Evolutionary conservation across 2,329 filamentous ascomycete genomes (phyloP), one percentile per base, ranked within the genome.

Genomic region (Alternaria arborescens): DNA sequence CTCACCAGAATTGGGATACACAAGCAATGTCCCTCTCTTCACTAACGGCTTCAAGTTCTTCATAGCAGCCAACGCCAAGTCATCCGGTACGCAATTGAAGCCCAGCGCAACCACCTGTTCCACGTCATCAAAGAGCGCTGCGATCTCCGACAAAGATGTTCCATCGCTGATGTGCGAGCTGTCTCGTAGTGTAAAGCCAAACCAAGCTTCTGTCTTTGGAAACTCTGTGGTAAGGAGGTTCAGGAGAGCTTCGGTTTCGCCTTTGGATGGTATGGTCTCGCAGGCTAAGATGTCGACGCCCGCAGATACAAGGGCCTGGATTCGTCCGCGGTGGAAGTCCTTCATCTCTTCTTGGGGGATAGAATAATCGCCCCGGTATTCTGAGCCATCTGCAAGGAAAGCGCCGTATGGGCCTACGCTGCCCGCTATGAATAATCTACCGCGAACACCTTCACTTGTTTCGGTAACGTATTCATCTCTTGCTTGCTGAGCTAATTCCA

Each of bases 1-100:
- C 67, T 84, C 82, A 3, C 82, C 82, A 4, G 81, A 82, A 52
- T 84, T 84, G 0, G 82, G 81, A 68, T 83, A 84, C 18, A 74
- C 69, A 16, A 80, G 61, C 41, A 82, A 61, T 10, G 77, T 74
- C 11, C 60, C 58, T 50, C 77, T 73, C 28, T 66, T 64, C 20
- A 79, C 77, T 26, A 73, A 48, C 16, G 65, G 58, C 16, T 58
- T 62, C 30, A 83, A 59, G 12, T 66, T 66, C 46, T 71, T 60
- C 40, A 83, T 57, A 5, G 79, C 78, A 12, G 59, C 71, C 1
- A 76, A 58, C 2, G 73, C 79, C 5, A 78, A 48, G 38, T 73
- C 68, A 43, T 79, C 70, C 0, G 78, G 69, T 1, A 82, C 73
- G 60, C 82, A 84, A 60, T 84, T 84, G 58, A 83, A 73, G 1